Evolutionary conservation across 1,139 yeast genomes (phyloP), one percentile per base, ranked within the genome.

Genomic region (Debaryomycetaceae sp.): DNA sequence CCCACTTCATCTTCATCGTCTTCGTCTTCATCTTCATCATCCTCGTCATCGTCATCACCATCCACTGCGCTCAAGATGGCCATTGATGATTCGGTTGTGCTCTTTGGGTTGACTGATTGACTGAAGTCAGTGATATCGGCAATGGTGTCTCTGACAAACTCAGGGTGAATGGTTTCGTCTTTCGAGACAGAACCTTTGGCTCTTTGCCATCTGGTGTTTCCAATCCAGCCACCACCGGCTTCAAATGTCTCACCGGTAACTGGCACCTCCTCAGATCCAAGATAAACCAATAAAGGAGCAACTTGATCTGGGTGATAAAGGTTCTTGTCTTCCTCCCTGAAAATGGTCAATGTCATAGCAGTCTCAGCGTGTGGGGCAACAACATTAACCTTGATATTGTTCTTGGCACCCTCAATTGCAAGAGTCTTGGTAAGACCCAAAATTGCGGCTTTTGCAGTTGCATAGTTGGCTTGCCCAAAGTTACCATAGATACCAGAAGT

Each of bases 301-400:
- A 93, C 97, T 63, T 82, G 89, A 49, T 85, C 82, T 14, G 98
- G 93, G 59, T 88, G 90, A 70, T 85, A 89, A 60, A 85, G 81
- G 68, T 88, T 88, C 52, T 74, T 72, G 66, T 91, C 98, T 44
- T 73, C 72, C 49, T 85, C 86, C 44, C 83, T 78, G 72, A 91
- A 88, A 44, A 93, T 81, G 7, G 96, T 85, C 62, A 81, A 79
- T 33, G 98, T 93, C 99, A 93, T 93, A 51, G 95, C 93, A 42
- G 99, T 91, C 62, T 91, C 97, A 38, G 98, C 98, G 64, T 91
- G 97, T 48, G 99, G 99, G 40, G 98, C 98, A 65, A 90, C 85
- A 41, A 83, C 78, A 63, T 91, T 88, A 48, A 83, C 93, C 60
- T 76, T 76, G 57, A 93, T 88, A 62, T 85, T 83, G 60, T 73